Conservation (phyloP, 305 asterid genomes). For the Fraxinus albicans region DNA sequence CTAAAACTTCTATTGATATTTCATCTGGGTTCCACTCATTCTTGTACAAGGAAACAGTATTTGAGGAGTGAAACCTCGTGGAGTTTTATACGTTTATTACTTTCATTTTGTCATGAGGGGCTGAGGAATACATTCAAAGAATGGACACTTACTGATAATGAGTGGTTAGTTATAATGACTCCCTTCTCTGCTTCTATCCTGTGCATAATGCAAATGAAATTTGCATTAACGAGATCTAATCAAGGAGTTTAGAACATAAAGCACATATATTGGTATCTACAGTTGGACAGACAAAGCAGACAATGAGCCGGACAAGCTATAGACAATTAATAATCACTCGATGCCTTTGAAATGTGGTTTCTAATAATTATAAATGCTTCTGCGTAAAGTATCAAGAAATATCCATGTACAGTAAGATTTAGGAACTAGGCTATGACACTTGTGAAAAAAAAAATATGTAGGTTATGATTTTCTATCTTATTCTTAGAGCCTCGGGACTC, state of each 20-base stretch:
- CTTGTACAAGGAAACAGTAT: background rate
- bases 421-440: background rate
- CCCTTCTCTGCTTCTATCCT: constrained; percentile 99
- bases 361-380: background rate
- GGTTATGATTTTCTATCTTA: constrained; percentile 6
- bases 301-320: constrained; percentile 9
- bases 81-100: background rate
- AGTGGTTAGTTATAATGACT: constrained; percentile 79
- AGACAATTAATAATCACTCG: constrained; percentile 1
- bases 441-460: background rate
- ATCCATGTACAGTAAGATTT: background rate
- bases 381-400: constrained; percentile 8
- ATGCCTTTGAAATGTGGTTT: background rate
- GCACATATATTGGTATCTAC: background rate
- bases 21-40: background rate
- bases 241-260: constrained; percentile 8
- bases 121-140: constrained; percentile 20
- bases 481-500: background rate
- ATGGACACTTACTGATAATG: constrained; percentile 63
- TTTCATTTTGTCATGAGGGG: background rate
- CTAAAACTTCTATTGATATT: background rate
- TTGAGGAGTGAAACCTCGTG: constrained; percentile 6
- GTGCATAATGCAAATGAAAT: constrained; percentile 37
- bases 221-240: constrained; percentile 12
- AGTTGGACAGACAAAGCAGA: constrained; percentile 10